These are phyloP conservation scores for Allium fistulosum DNA, from an alignment of 106 monocot genomes.

Conservation along the genomic window DNA sequence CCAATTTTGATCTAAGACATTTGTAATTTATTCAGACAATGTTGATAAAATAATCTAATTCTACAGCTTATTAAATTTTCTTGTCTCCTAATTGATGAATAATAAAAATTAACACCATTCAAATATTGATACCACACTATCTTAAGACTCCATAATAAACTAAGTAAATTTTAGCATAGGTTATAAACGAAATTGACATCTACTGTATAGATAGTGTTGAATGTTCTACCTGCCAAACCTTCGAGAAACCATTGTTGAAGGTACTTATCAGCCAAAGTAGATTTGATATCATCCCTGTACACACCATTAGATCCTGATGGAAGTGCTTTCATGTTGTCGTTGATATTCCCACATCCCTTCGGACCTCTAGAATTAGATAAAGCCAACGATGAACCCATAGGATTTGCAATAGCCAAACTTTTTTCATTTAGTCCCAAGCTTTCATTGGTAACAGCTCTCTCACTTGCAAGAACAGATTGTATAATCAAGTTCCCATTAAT, in stretches of 20 bases:
- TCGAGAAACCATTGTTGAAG: constrained; percentile 89
- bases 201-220: no score
- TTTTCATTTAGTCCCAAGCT: constrained; percentile 22
- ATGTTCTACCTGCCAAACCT: constrained; percentile 66
- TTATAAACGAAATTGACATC: no score
- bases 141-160: no score
- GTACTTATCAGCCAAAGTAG: constrained; percentile 40
- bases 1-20: no score
- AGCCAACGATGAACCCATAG: constrained; percentile 38
- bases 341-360: constrained; percentile 21
- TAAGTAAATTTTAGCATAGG: no score
- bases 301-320: constrained; percentile 26
- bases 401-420: constrained; percentile 40
- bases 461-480: constrained; percentile 81
- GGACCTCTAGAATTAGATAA: constrained; percentile 17
- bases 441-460: constrained; percentile 42
- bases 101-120: no score
- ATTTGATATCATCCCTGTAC: constrained; percentile 12
- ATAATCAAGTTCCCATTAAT: constrained; percentile 96
- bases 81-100: no score
- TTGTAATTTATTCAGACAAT: no score
- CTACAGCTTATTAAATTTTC: no score
- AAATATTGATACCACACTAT: no score
- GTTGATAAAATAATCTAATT: no score
- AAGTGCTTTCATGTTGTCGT: constrained; percentile 27